These are phyloP conservation scores for Trichoderma reesei DNA, from an alignment of 495 filamentous ascomycete species.

Conservation along the genomic window DNA sequence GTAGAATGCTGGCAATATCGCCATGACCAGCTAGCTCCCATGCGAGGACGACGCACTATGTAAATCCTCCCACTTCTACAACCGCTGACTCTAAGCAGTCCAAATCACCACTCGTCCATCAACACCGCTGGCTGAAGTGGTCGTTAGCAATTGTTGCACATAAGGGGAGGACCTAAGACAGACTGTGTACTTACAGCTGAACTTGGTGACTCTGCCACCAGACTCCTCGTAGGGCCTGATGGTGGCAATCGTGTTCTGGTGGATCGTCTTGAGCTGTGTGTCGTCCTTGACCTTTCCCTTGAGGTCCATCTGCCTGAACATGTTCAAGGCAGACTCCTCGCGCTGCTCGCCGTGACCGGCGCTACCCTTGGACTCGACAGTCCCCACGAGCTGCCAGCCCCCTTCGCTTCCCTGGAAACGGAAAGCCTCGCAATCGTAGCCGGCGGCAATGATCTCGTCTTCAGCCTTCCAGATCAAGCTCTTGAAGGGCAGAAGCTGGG, in stretches of 20 bases:
- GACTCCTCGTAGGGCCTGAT: constrained; percentile 62
- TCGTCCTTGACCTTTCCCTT: constrained; percentile 84
- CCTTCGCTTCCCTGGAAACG: constrained; percentile 70
- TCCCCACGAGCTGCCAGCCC: constrained; percentile 81
- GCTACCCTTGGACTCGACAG: constrained; percentile 73
- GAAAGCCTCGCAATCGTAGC: constrained; percentile 93
- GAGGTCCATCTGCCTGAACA: constrained; percentile 98
- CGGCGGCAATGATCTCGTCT: constrained; percentile 88
- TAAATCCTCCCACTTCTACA: background rate
- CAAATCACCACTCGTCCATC: constrained; percentile 91
- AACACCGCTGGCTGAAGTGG: constrained; percentile 68
- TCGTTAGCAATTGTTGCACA: constrained; percentile 26
- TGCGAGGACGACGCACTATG: background rate
- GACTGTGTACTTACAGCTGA: constrained; percentile 64
- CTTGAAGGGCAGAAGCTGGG: constrained; percentile 82
- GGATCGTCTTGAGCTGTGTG: constrained; percentile 87
- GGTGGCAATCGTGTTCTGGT: constrained; percentile 92
- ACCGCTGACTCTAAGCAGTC: constrained; percentile 14
- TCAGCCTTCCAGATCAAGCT: constrained; percentile 88
- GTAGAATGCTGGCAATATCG: background rate
- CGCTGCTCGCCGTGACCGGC: constrained; percentile 34
- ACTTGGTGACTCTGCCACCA: constrained; percentile 57
- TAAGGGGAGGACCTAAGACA: background rate
- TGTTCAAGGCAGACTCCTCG: constrained; percentile 79
- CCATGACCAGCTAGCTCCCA: background rate